Evolutionary conservation across 2,329 filamentous ascomycete genomes (phyloP), one percentile per base, ranked within the genome.

Genomic region (Akanthomyces dipterigenus): DNA sequence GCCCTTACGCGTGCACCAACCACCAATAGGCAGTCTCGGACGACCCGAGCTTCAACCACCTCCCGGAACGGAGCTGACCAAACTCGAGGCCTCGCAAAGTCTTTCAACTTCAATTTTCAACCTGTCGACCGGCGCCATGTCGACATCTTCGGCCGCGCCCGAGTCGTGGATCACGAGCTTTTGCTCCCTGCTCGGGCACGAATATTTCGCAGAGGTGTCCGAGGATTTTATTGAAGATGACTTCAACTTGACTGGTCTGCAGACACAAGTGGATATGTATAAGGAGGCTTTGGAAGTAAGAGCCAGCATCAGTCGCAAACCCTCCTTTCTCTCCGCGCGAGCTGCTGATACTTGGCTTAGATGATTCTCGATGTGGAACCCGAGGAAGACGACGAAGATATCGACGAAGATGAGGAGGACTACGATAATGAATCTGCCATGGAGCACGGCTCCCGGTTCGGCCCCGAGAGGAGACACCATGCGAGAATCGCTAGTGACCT

Each of bases 221-320:
- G 95, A 99, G 77, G 95, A 99, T 71, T 99, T 99, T 70, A 98
- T 99, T 72, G 95, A 99, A 76, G 95, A 99, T 86, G 95, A 99
- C 76, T 99, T 99, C 82, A 99, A 99, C 76, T 82, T 99, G 66
- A 99, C 95, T 1, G 95, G 95, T 55, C 81, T 99, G 70, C 92
- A 96, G 76, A 90, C 88, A 63, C 93, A 98, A 77, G 95, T 99
- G 57, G 89, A 91, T 65, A 96, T 97, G 90, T 99, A 99, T 76
- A 99, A 98, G 77, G 95, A 99, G 77, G 95, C 95, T 14, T 79
- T 99, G 65, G 95, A 99, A 81, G 85, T 88, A 76, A 42, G 56
- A 50, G 7, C 16, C 49, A 12, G 20, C 11, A 48, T 28, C 6
- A 24, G 14, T 45, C 31, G 50, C 58, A 57, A 34, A 56, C 11